Evolutionary conservation across 495 filamentous ascomycete genomes (phyloP), one percentile per base, ranked within the genome.

Genomic region (Trypethelium eluteriae): DNA sequence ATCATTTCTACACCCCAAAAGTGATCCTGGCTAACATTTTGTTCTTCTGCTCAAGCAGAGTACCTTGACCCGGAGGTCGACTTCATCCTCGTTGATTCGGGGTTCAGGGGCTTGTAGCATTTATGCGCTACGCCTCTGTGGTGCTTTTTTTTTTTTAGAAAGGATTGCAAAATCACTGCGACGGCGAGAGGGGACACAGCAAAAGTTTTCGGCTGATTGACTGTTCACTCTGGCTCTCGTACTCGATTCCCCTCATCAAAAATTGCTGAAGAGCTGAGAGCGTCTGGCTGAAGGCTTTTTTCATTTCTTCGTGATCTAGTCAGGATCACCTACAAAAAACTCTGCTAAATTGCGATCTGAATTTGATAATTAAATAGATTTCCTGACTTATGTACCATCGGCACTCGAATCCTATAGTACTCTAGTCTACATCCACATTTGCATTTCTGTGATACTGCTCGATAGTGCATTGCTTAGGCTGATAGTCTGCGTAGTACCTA

Each of bases 351-450:
- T 59, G 53, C 53, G 53, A 59, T 59, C 32, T 59, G 53, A 59
- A 32, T 36, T 59, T 59, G 53, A 59, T 59, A 18, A 59, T 59
- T 59, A 18, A 59, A 59, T 59, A 59, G 53, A 59, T 59, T 59
- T 59, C 53, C 14, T 59, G 7, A 14, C 53, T 53, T 59, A 59
- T 18, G 53, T 36, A 59, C 25, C n/a, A 59, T 36, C 18, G 53
- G 36, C 53, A 59, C 18, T 59, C 53, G 18, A 59, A 59, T 59
- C 18, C 18, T 35, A 3, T 36, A 35, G 32, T 59, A 11, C 18
- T 35, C 6, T 36, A 35, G 32, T 59, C 18, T 59, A 7, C 25
- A 35, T 7, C 41, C 41, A 7, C 18, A 14, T 36, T 53, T 16
- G 49, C 5, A 53, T 53, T 18, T 14, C 16, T n/a, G 9, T 53